phyloP scores from a whole-genome alignment of 1,284 basidiomycete genomes.

The Pascua sp. region DNA sequence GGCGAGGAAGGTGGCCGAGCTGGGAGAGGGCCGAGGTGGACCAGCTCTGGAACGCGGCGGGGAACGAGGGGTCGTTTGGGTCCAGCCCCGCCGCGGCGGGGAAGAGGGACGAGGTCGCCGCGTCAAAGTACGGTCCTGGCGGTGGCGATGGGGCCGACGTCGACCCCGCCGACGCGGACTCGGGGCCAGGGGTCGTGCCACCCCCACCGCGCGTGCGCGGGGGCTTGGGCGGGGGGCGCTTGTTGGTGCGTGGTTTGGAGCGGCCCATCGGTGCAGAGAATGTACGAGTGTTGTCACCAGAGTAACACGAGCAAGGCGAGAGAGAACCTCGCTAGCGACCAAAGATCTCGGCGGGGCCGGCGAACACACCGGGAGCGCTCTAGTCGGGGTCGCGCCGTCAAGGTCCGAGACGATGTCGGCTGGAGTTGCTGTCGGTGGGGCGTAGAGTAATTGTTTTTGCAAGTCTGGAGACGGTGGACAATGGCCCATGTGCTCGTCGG shows the following conservation, averaged over 20 bases:
- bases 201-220: constrained; percentile 4
- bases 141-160: background rate
- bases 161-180: constrained; percentile 1
- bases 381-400: no score
- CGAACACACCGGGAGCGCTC: no score
- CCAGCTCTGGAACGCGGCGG: constrained; percentile 39
- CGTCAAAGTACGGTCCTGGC: constrained; percentile 9
- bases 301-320: no score
- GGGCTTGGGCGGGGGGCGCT: constrained; percentile 28
- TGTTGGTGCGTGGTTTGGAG: constrained; percentile 43
- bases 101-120: constrained; percentile 11
- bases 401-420: no score
- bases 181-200: background rate
- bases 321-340: no score
- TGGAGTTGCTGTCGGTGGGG: no score
- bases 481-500: no score
- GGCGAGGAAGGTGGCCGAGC: constrained; percentile 36
- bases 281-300: no score
- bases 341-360: no score
- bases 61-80: constrained; percentile 26
- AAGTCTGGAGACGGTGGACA: no score
- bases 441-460: no score
- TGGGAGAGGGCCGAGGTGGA: constrained; percentile 34
- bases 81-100: constrained; percentile 19
- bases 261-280: constrained; percentile 33